phyloP scores from a whole-genome alignment of 768 basidiomycete genomes.

The Macrolepiota albuminosa region DNA sequence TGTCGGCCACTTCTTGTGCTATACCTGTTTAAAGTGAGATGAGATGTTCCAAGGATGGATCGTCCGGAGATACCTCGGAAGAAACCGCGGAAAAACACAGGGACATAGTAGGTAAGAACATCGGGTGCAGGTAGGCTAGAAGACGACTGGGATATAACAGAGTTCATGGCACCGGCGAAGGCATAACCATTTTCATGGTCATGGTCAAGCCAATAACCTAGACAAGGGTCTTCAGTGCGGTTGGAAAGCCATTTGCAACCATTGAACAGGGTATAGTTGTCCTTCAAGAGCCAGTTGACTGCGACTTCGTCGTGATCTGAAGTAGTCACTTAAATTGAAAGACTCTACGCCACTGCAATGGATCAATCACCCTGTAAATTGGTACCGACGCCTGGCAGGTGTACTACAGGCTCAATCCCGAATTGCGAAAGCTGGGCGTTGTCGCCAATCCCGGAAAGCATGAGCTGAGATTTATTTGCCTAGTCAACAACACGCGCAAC shows the following conservation, averaged over 20 bases:
- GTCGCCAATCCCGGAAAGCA: conserved; percentile 33
- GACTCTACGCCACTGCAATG: neutral
- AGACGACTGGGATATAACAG: conserved; percentile 20
- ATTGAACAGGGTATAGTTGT: conserved; percentile 22
- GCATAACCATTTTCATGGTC: conserved; percentile 22
- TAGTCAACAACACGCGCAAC: neutral
- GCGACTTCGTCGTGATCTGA: conserved; percentile 29
- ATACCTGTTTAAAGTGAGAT: conserved; percentile 11
- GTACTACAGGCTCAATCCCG: conserved; percentile 22
- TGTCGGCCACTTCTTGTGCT: conserved; percentile 17
- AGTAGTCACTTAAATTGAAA: neutral
- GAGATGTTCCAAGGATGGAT: neutral
- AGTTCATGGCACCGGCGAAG: conserved; percentile 20
- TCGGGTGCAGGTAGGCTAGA: conserved; percentile 19
- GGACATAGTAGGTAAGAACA: conserved; percentile 22
- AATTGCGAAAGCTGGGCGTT: conserved; percentile 16
- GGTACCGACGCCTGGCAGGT: conserved; percentile 31
- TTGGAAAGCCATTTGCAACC: conserved; percentile 23
- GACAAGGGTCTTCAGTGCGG: conserved; percentile 24
- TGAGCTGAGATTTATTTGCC: conserved; percentile 13
- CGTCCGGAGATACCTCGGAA: conserved; percentile 16
- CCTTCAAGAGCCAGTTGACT: conserved; percentile 24
- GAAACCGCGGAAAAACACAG: conserved; percentile 23
- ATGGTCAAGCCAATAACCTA: conserved; percentile 20
- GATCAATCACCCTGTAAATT: conserved; percentile 28